Base-by-base conservation (phyloP, 73 alveolate species). In the Paramecium tetraurelia region DNA sequence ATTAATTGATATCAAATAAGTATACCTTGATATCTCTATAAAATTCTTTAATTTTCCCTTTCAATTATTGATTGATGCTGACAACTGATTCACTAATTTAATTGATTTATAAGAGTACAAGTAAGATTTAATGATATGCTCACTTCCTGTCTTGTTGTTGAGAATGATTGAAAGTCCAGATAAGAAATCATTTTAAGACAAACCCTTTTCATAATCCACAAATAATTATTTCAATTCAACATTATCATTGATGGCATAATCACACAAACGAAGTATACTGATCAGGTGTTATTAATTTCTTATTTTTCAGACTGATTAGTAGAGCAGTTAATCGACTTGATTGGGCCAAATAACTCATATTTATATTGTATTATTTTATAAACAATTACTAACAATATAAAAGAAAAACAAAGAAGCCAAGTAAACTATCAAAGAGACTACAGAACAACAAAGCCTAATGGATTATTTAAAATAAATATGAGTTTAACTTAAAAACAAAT, bases 281-380 rank as follows among this genome's bases (percentile, higher is more conserved):
- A 75, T 75, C 59, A 75, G 38, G 36, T 10, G 35, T 20, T 9
- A 75, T 75, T 29, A 38, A 24, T 41, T 75, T 75, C 46, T 35
- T 38, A 75, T 75, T 75, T 75, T 41, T 75, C 3, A 75, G 68
- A 38, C 59, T 75, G 14, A 75, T 75, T 0, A 75, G 59, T 7
- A 75, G 46, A 38, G 87, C 87, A 75, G 59, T 75, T 41, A 75
- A 38, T 41, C 87, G 38, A 41, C 87, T 75, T 38, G 87, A 41
- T 41, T 75, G 11, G 7, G 87, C 58, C 38, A 38, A 75, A 41
- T 29, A 75, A 75, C 46, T 75, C 87, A 75, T 75, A 22, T 24
- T 53, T 53, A 53, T n/a, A 53, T 53, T 53, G 7, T 53, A 53
- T 53, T 18, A 53, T 18, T 53, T 53, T 53, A 53, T 53, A 53